Conservation (phyloP, 2,329 filamentous ascomycete species). For the Aspergillus awamori region DNA sequence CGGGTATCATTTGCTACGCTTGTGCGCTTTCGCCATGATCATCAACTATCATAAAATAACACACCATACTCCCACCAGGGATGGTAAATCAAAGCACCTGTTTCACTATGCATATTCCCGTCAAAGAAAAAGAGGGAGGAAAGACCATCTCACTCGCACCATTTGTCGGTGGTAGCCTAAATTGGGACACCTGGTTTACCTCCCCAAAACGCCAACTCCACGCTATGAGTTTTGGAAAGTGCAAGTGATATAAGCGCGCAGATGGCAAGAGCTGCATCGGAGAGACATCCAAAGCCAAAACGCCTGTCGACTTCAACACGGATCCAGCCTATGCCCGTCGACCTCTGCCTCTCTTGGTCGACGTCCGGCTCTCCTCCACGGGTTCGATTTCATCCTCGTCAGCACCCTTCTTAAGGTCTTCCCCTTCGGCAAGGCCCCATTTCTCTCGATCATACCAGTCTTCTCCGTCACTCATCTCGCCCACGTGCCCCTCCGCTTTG, state of each 20-base stretch:
- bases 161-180: background rate
- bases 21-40: background rate
- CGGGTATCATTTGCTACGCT: slow-evolving; percentile 9
- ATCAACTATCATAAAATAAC: slow-evolving; percentile 1
- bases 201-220: slow-evolving; percentile 34
- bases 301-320: slow-evolving; percentile 7
- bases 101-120: background rate
- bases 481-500: slow-evolving; percentile 65
- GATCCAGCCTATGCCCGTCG: slow-evolving; percentile 34
- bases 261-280: background rate
- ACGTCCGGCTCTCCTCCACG: slow-evolving; percentile 44
- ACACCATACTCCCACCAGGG: slow-evolving; percentile 1
- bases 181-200: background rate
- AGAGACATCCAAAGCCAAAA: slow-evolving; percentile 12
- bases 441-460: slow-evolving; percentile 68
- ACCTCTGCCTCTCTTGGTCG: slow-evolving; percentile 44
- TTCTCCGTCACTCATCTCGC: slow-evolving; percentile 69
- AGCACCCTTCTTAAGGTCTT: slow-evolving; percentile 62
- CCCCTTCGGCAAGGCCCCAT: slow-evolving; percentile 58
- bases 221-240: slow-evolving; percentile 27
- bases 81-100: background rate
- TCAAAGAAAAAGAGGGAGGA: background rate
- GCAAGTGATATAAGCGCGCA: slow-evolving; percentile 3
- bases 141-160: background rate
- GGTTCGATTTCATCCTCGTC: slow-evolving; percentile 63